Evolutionary conservation across 83 land plant genomes (phyloP).

Genomic region (Picea abies): DNA sequence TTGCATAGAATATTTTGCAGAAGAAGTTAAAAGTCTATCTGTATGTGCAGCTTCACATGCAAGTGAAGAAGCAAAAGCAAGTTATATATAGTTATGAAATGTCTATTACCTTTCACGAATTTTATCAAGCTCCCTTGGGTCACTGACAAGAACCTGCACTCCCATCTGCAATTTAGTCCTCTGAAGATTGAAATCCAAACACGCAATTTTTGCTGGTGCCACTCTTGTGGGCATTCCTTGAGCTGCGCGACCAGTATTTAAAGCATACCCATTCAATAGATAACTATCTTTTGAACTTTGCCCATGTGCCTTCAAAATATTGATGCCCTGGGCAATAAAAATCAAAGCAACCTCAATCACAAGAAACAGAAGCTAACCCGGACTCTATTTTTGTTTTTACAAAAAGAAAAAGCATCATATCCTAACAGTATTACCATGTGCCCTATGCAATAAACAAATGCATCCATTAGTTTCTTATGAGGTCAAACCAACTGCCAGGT

Average conservation of each 20-base stretch:
- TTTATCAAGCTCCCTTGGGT: conserved; percentile 96
- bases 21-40: background rate
- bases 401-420: background rate
- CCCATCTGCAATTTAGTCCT: conserved; percentile 99
- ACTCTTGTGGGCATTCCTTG: conserved; percentile 97
- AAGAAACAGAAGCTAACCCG: background rate
- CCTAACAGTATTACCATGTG: background rate
- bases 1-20: background rate
- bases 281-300: conserved; percentile 95
- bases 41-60: background rate
- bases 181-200: conserved; percentile 94
- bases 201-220: conserved; percentile 94
- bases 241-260: conserved; percentile 94
- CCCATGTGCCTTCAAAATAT: conserved; percentile 97
- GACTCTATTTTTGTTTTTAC: background rate
- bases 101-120: conserved; percentile 85
- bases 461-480: background rate
- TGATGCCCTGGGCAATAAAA: conserved; percentile 68
- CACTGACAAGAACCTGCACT: conserved; percentile 89
- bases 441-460: too few species aligned
- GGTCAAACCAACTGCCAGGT: background rate
- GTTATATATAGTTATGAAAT: too few species aligned
- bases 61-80: too few species aligned
- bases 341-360: background rate
- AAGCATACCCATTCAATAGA: conserved; percentile 93